Evolutionary conservation across 495 filamentous ascomycete genomes (phyloP), one percentile per base, ranked within the genome.

Genomic region (Neurospora sp.): DNA sequence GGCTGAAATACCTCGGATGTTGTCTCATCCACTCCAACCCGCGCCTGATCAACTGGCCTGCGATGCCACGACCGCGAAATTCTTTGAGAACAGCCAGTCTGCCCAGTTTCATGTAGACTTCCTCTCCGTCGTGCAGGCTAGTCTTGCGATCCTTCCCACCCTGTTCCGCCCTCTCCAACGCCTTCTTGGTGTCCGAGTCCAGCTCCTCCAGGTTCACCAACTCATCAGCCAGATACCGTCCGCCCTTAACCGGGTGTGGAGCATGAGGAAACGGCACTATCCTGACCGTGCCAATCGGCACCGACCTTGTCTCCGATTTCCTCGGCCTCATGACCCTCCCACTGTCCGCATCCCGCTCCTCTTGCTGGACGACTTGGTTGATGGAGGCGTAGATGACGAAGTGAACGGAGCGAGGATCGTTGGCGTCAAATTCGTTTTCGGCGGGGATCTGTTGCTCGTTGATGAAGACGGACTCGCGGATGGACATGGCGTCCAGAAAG

Each of bases 401-500:
- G 79, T 97, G 94, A 1, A 71, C 61, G 69, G 46, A 89, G 9
- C 92, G 87, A 3, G 82, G 22, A 79, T 98, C 95, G 79, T 97
- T 93, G 3, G 81, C 80, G 82, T 98, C 95, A 76, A 92, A 84
- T 77, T 98, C 95, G 76, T 86, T 86, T 3, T 88, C 87, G 0
- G 88, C 79, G 0, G 91, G 86, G 38, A 92, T 87, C 12, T 83
- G 75, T 76, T 97, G 94, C 80, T 97, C 94, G 27, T 85, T 72
- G 16, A 94, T 88, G 80, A 93, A 98, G 75, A 98, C 94, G 40
- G 82, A 78, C 72, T 90, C 84, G 70, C 95, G 91, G 69, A 98
- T 88, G 35, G 81, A 77, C 89, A 97, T 92, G 74, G 93, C 92
- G 76, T 94, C 92, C 70, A 85, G 80, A 84, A 97, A 96, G 74